Evolutionary conservation across 2,329 filamentous ascomycete genomes (phyloP).

Genomic region (Fusarium redolens): DNA sequence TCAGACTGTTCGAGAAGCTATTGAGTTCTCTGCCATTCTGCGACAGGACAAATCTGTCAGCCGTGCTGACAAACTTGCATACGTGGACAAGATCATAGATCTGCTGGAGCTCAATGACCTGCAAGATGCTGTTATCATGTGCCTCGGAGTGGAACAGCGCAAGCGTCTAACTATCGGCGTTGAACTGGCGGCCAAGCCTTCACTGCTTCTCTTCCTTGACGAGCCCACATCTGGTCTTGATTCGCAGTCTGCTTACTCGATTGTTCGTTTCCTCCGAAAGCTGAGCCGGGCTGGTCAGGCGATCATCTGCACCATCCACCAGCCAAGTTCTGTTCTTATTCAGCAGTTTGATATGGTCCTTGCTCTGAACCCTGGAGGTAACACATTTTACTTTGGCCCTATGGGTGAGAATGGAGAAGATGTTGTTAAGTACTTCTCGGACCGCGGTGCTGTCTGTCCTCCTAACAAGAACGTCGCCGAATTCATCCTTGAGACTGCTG

Average conservation of each 20-base stretch:
- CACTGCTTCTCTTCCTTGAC: conserved; percentile 70
- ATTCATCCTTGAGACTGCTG: conserved; percentile 60
- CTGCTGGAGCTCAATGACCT: conserved; percentile 73
- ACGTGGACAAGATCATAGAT: conserved; percentile 73
- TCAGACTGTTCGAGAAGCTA: conserved; percentile 72
- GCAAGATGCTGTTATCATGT: conserved; percentile 69
- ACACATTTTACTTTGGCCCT: conserved; percentile 65
- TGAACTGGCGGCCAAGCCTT: conserved; percentile 64
- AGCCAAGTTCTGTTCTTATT: conserved; percentile 65
- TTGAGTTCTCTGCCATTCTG: conserved; percentile 73
- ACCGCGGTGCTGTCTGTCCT: conserved; percentile 74
- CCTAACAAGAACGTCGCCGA: conserved; percentile 63
- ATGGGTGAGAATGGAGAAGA: conserved; percentile 59
- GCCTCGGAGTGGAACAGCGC: conserved; percentile 67
- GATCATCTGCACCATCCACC: conserved; percentile 69
- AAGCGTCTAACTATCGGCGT: conserved; percentile 66
- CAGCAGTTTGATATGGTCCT: conserved; percentile 66
- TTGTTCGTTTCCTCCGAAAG: conserved; percentile 68
- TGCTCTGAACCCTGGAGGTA: conserved; percentile 62
- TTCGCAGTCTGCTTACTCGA: conserved; percentile 66
- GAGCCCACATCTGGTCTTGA: conserved; percentile 69
- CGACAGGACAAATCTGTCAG: conserved; percentile 67
- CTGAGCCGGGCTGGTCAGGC: conserved; percentile 68
- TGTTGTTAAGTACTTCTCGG: conserved; percentile 63
- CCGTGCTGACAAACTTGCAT: conserved; percentile 70